Evolutionary conservation across 2,329 filamentous ascomycete species (phyloP), one percentile per base, ranked within the genome.

Genomic region (Cytospora mali): DNA sequence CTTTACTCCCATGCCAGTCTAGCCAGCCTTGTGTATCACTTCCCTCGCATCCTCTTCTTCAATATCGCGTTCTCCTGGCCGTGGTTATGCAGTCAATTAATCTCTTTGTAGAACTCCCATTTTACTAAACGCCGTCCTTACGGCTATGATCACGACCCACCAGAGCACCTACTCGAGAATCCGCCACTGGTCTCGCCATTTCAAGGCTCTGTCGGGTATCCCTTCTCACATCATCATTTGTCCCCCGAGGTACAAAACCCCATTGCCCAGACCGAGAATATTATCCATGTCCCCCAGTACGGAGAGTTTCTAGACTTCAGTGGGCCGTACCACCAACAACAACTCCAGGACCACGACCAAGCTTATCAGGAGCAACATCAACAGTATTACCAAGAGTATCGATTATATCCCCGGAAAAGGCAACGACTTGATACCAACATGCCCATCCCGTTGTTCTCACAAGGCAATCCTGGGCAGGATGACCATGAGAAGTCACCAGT

Each of bases 51-150:
- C 27, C 23, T n/a, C 46, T 55, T 16, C n/a, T 29, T 33, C 49
- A 53, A 48, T 28, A 14, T 23, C 31, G 25, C 51, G 58, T 51
- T 21, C 31, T 33, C 60, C 64, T 62, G 58, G 23, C 33, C 28
- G 52, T 48, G 28, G 68, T 66, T 69, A 69, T 72, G 68, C 72
- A 68, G 69, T 69, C 64, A 64, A 68, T 74, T 75, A 72, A 74
- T 70, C 68, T 67, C 69, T 68, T 64, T 71, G 66, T 72, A 75
- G 73, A 73, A 72, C 71, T 29, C 25, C 27, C 73, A 74, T 68
- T 71, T 76, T 67, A 80, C 77, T 72, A 80, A 78, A 72, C 78
- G 79, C 63, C 76, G 78, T 73, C 74, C 75, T 67, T 75, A 76
- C 69, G 73, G 71, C 70, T 72, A 73, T 62, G 75, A 75, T 65